phyloP scores from a whole-genome alignment of 768 basidiomycete genomes.

The Calvatia gigantea region DNA sequence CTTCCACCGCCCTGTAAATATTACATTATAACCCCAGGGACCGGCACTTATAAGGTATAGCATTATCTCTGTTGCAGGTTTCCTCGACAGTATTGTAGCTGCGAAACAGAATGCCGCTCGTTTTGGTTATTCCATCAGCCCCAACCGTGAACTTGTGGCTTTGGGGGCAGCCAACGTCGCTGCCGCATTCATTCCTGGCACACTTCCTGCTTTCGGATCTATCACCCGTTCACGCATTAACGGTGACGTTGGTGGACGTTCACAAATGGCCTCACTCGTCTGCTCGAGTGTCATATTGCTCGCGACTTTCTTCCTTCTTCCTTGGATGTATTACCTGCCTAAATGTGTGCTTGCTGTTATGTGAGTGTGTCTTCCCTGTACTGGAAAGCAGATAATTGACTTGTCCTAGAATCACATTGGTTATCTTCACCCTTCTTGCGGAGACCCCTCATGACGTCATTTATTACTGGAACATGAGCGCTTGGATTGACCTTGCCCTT shows the following conservation, averaged over 20 bases:
- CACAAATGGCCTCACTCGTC: constrained; percentile 85
- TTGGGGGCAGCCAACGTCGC: constrained; percentile 81
- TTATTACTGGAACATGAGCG: constrained; percentile 86
- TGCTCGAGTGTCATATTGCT: constrained; percentile 73
- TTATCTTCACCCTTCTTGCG: constrained; percentile 78
- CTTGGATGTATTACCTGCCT: constrained; percentile 81
- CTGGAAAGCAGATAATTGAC: background rate
- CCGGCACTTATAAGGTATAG: constrained; percentile 29
- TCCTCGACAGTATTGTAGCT: constrained; percentile 91
- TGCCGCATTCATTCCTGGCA: constrained; percentile 81
- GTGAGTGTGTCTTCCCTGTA: constrained; percentile 39
- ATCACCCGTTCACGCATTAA: constrained; percentile 92
- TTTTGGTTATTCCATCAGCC: constrained; percentile 85
- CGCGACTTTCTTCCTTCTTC: constrained; percentile 87
- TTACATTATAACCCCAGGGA: background rate
- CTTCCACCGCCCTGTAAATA: constrained; percentile 73
- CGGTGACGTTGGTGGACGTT: constrained; percentile 82
- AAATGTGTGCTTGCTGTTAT: constrained; percentile 88
- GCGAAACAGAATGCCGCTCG: constrained; percentile 89
- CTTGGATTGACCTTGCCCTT: constrained; percentile 87
- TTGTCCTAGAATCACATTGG: constrained; percentile 71
- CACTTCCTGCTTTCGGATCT: constrained; percentile 88
- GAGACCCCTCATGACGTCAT: constrained; percentile 86
- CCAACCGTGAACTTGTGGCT: constrained; percentile 94
- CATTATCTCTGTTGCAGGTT: constrained; percentile 80